These are phyloP conservation scores for Pseudevernia furfuracea DNA, from an alignment of 495 filamentous ascomycete species.

Conservation along the genomic window DNA sequence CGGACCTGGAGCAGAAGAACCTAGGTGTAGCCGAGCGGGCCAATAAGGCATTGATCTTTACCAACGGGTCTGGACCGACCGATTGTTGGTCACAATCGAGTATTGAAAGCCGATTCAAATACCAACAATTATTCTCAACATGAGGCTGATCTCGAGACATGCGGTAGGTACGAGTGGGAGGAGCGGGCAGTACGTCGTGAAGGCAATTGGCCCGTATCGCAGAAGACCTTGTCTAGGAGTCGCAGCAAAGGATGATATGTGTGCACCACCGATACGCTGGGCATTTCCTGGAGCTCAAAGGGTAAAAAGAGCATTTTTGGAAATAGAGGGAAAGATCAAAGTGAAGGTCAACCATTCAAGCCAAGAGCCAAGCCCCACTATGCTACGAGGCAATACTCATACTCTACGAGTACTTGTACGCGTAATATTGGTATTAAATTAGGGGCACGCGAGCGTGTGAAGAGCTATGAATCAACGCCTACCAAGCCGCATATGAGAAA, in stretches of 20 bases:
- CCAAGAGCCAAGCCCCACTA: not conserved
- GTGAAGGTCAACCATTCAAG: not conserved
- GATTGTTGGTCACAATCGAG: not conserved
- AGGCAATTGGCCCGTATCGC: constrained; percentile 7
- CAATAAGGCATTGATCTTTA: constrained; percentile 27
- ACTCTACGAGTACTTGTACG: too few relatives aligned
- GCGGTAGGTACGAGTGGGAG: not conserved
- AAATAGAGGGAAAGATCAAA: not conserved
- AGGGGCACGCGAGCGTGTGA: too few relatives aligned
- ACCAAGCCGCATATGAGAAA: too few relatives aligned
- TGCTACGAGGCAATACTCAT: too few relatives aligned
- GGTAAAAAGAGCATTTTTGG: not conserved
- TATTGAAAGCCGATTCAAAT: not conserved
- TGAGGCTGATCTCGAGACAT: constrained; percentile 4
- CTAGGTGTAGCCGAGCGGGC: constrained; percentile 24
- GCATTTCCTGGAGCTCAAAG: not conserved
- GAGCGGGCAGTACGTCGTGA: not conserved
- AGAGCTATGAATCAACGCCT: too few relatives aligned
- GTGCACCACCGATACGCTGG: not conserved
- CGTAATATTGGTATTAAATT: too few relatives aligned
- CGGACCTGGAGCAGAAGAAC: constrained; percentile 17
- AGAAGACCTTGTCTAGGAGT: not conserved
- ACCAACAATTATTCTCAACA: not conserved
- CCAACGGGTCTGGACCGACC: not conserved
- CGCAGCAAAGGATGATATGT: not conserved